Percentiles rank a stretch among this genome's conserved stretches.
These are phyloP conservation scores for Puccinia hordei DNA, from an alignment of 1,284 basidiomycete species.

Conservation along the genomic window DNA sequence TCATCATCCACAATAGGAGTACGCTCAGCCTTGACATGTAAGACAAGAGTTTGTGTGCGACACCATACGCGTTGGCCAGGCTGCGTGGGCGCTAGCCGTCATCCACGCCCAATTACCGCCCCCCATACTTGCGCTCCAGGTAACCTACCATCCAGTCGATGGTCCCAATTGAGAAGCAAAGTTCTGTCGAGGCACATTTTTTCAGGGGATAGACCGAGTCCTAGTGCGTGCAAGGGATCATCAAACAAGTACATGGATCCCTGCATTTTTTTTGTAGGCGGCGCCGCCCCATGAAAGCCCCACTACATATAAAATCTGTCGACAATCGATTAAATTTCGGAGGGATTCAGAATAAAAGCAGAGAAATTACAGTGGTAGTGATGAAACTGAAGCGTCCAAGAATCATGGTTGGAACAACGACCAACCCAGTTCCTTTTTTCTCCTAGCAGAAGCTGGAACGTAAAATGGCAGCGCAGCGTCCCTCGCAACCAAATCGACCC, in stretches of 20 bases:
- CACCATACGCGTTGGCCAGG: too few relatives aligned
- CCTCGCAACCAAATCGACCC: background rate
- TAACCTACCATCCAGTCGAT: too few relatives aligned
- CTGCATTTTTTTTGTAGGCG: background rate
- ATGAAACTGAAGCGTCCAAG: background rate
- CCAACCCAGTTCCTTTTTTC: background rate
- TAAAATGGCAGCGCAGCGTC: background rate
- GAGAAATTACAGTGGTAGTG: background rate
- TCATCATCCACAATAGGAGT: too few relatives aligned
- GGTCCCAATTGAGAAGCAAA: too few relatives aligned
- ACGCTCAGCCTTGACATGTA: too few relatives aligned
- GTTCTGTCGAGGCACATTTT: background rate
- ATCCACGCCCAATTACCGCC: too few relatives aligned
- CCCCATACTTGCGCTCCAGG: too few relatives aligned
- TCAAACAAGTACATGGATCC: background rate
- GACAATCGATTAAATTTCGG: constrained; percentile 8
- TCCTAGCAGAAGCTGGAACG: background rate
- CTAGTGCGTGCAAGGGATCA: background rate
- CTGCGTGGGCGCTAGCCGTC: too few relatives aligned
- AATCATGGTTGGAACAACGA: background rate
- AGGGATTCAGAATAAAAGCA: background rate
- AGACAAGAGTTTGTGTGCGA: too few relatives aligned
- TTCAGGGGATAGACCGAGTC: background rate
- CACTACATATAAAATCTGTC: background rate
- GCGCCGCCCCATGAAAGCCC: background rate